Evolutionary conservation across 139 green algal genomes (phyloP), one percentile per base, ranked within the genome.

Genomic region (Tetradesmus lagerheimii): DNA sequence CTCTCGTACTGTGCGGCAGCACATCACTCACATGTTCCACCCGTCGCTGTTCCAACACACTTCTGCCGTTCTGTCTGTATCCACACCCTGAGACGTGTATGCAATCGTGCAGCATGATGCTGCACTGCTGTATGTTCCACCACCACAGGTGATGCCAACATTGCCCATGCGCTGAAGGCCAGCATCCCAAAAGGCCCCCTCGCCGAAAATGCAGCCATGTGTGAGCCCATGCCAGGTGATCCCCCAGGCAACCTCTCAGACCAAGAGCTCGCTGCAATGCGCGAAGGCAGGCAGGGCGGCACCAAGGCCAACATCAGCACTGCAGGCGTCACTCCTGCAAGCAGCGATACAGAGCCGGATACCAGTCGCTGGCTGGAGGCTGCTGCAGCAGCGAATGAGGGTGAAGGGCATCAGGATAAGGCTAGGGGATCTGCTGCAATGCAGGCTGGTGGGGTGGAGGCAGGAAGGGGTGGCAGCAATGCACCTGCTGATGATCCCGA

Each of bases 101-200:
- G n/a, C n/a, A n/a, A n/a, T n/a, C n/a, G n/a, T n/a, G n/a, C n/a
- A n/a, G n/a, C n/a, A n/a, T n/a, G n/a, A n/a, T n/a, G n/a, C n/a
- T 50, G 43, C 43, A 9, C 43, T 50, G 43, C 43, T 50, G 9
- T 15, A 50, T 50, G 43, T 50, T 9, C 43, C 43, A 50, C 43
- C 43, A 50, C 43, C 31, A 23, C 57, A 71, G 57, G 57, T 23
- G 31, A 86, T 67, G 38, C 15, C n/a, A 86, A n/a, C 80, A 86
- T 86, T 34, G 79, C 79, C 2, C 50, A 85, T 23, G 79, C 79
- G 9, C 31, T 85, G 16, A 85, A 85, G 43, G 79, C 79, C 9
- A 38, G 64, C 27, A 85, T 85, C 43, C 79, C 79, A 29, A 85
- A 85, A 29, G 79, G 79, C 8, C 27, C 79, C 4, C 41, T 85